Base-by-base conservation (phyloP, 164 flowering plant genomes). In the Chimonanthus salicifolius region DNA sequence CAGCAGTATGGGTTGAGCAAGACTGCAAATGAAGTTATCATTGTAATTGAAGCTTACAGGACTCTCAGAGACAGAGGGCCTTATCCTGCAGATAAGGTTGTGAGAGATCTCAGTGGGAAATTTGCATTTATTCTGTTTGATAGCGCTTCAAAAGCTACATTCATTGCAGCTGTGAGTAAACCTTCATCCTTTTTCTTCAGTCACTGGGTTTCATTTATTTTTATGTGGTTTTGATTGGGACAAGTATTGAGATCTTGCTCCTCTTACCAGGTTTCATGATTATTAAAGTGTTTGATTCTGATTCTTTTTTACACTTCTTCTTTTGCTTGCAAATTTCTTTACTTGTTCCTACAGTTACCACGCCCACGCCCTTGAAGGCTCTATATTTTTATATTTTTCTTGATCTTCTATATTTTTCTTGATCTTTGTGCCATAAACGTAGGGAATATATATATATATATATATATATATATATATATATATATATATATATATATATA, bases 51-150 rank as follows among this genome's bases (percentile, higher is more conserved):
- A 79, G 97, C 99, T 48, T 95, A 95, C 82, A 80, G 99, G 77
- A 89, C 97, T 62, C 83, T 95, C 51, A 86, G 99, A 83, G 99
- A 95, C 74, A 84, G 99, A 77, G 99, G 99, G 15, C 99, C 99
- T 74, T 95, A 90, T 76, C 94, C 99, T 70, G 89, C 94, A 11
- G 94, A 89, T 72, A 94, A 95, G 77, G 97, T 93, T 45, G 86
- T 91, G 74, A 92, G 91, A 83, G 98, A 92, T 77, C 75, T 95
- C 49, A 79, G 84, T 62, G 98, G 98, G 72, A 93, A 89, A 67
- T 95, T 86, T 71, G 89, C 92, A 2, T 93, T 95, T 65, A 68
- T 92, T 74, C 87, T 95, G 54, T 92, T 79, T 71, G 99, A 95
- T 75, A 78, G 88, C 78, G 65, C 94, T 71, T 75, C 85, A 0